Base-by-base conservation (phyloP, 2,329 filamentous ascomycete species). In the Aureobasidium vineae region DNA sequence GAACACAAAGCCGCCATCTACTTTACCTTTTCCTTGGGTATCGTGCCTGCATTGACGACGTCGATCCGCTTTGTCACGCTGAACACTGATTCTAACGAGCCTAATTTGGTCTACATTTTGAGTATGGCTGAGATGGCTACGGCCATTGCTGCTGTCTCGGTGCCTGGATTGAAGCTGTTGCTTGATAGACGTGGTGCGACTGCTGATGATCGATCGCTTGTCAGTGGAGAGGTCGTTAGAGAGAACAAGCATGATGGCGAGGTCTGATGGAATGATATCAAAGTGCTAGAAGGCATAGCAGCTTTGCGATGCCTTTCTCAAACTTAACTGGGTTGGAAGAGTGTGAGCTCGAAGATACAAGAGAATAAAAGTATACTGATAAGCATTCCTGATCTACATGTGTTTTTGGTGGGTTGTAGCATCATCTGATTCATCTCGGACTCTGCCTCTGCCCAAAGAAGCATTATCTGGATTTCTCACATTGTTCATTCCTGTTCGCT, bases 21-120 rank as follows among this genome's bases (percentile, higher is more conserved):
- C 26, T 38, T 73, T 40, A 70, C 72, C 3, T 73, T 74, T 28
- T 63, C 68, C 15, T 69, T 74, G 60, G 72, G 72, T 68, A 68
- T 70, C 43, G 38, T 73, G 19, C 73, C 72, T 15, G 70, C 73
- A 23, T 65, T 71, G 43, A 72, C 71, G 23, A 72, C 71, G 4
- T 43, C 73, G 10, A 67, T 74, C 8, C 72, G 72, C 41, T 74
- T 74, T 36, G 65, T 69, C 40, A 66, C 67, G 15, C 66, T 73
- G 16, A 74, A 72, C 50, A 53, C 70, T 6, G 71, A 70, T 23
- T 72, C 72, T 2, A 70, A 67, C 1, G 72, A 73, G 66, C 68
- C 69, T 10, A 74, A 74, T 38, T 71, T 73, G 23, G 72, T 74
- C n/a, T 68, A 68, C 8, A 57, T 66, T 5, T 23, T 68, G 56